Conservation (phyloP, 2,329 filamentous ascomycete species). For the Ceratocystis alfenasii region DNA sequence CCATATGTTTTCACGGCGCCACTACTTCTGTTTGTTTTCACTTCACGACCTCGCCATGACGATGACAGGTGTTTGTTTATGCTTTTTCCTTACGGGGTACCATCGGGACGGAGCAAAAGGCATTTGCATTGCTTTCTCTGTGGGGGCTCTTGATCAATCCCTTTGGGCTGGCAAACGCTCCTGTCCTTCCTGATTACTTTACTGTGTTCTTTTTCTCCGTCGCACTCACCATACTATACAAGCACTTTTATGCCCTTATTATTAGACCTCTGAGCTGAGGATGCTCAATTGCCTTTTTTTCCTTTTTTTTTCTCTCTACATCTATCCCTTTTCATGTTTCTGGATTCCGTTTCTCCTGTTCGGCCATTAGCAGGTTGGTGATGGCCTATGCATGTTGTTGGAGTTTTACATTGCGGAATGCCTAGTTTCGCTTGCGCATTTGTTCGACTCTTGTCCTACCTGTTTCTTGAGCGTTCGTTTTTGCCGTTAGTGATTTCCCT, state of each 20-base stretch:
- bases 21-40: conserved; percentile 8
- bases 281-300: neutral
- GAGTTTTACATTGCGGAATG: neutral
- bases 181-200: conserved; percentile 15
- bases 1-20: neutral
- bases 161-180: neutral
- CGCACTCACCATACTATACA: neutral
- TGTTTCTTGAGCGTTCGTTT: conserved; percentile 5
- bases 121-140: neutral
- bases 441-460: neutral
- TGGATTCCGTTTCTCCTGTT: neutral
- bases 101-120: neutral
- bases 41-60: conserved; percentile 10
- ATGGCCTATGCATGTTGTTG: neutral
- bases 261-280: neutral
- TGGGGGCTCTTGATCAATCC: too few relatives aligned
- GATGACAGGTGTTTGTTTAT: neutral
- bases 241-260: neutral
- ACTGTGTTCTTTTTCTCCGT: conserved; percentile 10
- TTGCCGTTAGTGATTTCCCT: conserved; percentile 9
- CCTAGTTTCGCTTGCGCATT: neutral
- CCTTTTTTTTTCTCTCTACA: neutral
- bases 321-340: neutral
- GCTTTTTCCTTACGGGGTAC: neutral
- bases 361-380: conserved; percentile 7